These are phyloP conservation scores for Dipodascus geniculatus DNA, from an alignment of 805 yeast genomes.

Conservation along the genomic window DNA sequence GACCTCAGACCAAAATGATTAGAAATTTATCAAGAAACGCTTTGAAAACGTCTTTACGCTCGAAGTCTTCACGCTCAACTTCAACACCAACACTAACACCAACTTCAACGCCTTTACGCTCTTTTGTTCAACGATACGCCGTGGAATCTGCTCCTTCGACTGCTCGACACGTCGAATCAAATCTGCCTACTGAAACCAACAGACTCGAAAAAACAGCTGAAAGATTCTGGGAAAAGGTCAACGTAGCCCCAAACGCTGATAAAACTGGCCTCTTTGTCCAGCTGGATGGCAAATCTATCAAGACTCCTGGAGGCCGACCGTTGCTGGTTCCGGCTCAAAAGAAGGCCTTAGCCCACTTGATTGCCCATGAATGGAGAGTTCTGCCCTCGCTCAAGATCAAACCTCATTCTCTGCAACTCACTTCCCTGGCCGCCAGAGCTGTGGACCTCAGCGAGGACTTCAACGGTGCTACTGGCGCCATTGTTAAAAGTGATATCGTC, in stretches of 20 bases:
- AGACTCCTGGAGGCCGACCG: constrained; percentile 73
- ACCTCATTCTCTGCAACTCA: constrained; percentile 73
- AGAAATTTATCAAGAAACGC: background rate
- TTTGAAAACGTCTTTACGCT: too few species aligned
- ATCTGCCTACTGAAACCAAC: constrained; percentile 44
- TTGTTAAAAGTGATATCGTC: constrained; percentile 33
- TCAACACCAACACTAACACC: too few species aligned
- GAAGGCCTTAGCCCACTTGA: constrained; percentile 52
- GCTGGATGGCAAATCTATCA: constrained; percentile 64
- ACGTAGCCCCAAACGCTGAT: constrained; percentile 10
- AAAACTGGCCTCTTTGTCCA: constrained; percentile 38
- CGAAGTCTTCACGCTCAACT: too few species aligned
- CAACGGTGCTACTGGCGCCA: constrained; percentile 27
- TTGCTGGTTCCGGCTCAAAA: constrained; percentile 51
- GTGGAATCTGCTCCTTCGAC: background rate
- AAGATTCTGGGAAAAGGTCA: constrained; percentile 17
- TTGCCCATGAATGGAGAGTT: constrained; percentile 81
- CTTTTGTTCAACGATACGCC: background rate
- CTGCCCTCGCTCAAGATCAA: constrained; percentile 53
- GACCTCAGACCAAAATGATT: background rate
- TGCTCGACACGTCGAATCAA: constrained; percentile 1
- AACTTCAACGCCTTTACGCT: too few species aligned
- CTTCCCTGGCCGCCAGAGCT: constrained; percentile 78
- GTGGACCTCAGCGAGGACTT: constrained; percentile 49
- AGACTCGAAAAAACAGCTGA: constrained; percentile 51